Conservation (phyloP, 768 basidiomycete genomes). For the Leccinum barrowsii region DNA sequence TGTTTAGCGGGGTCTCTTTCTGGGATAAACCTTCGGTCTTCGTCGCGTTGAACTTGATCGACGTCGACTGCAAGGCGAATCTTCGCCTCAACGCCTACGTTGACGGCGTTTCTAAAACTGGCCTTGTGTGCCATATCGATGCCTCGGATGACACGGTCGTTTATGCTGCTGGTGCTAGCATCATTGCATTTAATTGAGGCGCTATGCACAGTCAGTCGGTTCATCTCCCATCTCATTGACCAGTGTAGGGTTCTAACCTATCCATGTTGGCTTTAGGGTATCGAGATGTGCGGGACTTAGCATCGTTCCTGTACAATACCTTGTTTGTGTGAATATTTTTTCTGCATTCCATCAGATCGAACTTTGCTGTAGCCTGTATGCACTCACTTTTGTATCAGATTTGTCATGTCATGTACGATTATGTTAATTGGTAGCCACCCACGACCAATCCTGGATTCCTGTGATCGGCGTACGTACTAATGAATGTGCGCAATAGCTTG, state of each 20-base stretch:
- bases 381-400: neutral
- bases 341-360: neutral
- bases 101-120: neutral
- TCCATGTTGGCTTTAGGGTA: neutral
- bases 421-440: no score
- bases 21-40: conserved; percentile 17
- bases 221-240: neutral
- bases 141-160: conserved; percentile 9
- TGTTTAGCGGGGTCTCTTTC: conserved; percentile 3
- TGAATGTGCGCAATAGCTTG: no score
- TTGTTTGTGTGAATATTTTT: neutral
- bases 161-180: conserved; percentile 1
- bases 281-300: neutral
- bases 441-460: no score
- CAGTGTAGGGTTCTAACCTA: neutral
- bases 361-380: neutral
- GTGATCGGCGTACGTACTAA: no score
- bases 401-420: neutral
- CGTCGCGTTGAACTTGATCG: conserved; percentile 14
- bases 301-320: neutral
- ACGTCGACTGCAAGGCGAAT: conserved; percentile 5
- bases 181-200: conserved; percentile 5
- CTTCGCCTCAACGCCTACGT: conserved; percentile 15
- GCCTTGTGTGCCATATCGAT: conserved; percentile 9
- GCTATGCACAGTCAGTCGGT: neutral